phyloP scores from a whole-genome alignment of 805 yeast genomes.

The Metschnikowia lachancei region DNA sequence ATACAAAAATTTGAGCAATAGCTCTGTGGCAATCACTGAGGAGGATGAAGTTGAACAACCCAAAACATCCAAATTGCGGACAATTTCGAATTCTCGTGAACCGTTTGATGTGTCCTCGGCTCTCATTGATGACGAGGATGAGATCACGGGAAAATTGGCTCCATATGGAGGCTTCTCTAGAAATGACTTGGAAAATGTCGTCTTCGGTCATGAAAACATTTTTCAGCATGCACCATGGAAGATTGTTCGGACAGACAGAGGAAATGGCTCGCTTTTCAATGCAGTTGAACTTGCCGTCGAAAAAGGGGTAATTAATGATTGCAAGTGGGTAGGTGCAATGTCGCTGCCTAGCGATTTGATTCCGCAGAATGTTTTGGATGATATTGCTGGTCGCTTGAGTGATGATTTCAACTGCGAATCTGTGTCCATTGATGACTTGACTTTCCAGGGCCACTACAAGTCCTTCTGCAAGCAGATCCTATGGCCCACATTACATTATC shows the following conservation, averaged over 20 bases:
- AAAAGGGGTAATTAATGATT: slow-evolving; percentile 33
- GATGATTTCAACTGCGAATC: slow-evolving; percentile 57
- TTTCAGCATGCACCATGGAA: slow-evolving; percentile 70
- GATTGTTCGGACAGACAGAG: slow-evolving; percentile 64
- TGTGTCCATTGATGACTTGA: slow-evolving; percentile 71
- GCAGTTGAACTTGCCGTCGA: slow-evolving; percentile 65
- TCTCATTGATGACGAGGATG: slow-evolving; percentile 17
- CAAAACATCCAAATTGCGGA: slow-evolving; percentile 1
- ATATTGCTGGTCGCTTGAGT: slow-evolving; percentile 49
- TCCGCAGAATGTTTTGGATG: slow-evolving; percentile 51
- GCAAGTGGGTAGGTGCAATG: slow-evolving; percentile 83
- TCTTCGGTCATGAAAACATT: slow-evolving; percentile 41
- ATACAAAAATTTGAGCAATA: slow-evolving; percentile 26
- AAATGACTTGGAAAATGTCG: slow-evolving; percentile 50
- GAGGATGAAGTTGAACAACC: slow-evolving; percentile 23
- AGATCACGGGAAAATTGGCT: slow-evolving; percentile 37
- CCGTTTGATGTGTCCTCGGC: slow-evolving; percentile 16
- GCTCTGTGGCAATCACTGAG: slow-evolving; percentile 32
- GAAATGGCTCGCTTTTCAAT: slow-evolving; percentile 86
- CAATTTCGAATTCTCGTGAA: slow-evolving; percentile 10
- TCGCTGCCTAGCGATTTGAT: slow-evolving; percentile 89
- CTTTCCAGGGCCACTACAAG: slow-evolving; percentile 86
- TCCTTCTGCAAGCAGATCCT: slow-evolving; percentile 90
- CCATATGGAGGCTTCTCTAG: slow-evolving; percentile 76
- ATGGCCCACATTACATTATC: slow-evolving; percentile 94